A percentile compares a stretch with the other conserved stretches of the same genome.
These are phyloP conservation scores for Nemania diffusa DNA, from an alignment of 2,329 filamentous ascomycete species.

Conservation along the genomic window DNA sequence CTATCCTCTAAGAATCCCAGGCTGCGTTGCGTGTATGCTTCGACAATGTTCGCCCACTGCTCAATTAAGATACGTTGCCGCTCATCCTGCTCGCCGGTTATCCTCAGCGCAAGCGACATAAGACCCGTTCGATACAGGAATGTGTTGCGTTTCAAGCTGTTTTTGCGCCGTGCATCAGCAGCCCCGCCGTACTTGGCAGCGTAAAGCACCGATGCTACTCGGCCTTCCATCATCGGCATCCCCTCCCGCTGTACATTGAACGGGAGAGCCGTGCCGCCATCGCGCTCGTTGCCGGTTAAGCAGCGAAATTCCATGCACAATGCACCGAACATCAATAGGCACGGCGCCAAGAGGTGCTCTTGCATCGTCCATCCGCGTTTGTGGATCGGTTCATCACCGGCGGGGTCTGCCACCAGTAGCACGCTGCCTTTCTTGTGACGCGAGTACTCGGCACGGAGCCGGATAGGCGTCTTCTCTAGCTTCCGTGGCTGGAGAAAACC, in stretches of 20 bases:
- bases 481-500: slow-evolving; percentile 17
- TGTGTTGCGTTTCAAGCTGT: slow-evolving; percentile 12
- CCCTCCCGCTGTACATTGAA: slow-evolving; percentile 9
- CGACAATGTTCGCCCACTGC: slow-evolving; percentile 18
- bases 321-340: slow-evolving; percentile 13
- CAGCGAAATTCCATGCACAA: slow-evolving; percentile 16
- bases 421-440: slow-evolving; percentile 11
- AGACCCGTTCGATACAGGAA: slow-evolving; percentile 12
- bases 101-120: slow-evolving; percentile 11
- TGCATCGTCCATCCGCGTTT: slow-evolving; percentile 17
- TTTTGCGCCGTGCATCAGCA: slow-evolving; percentile 4
- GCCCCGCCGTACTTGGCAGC: slow-evolving; percentile 11
- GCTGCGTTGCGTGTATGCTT: slow-evolving; percentile 11
- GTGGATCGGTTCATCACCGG: slow-evolving; percentile 9
- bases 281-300: slow-evolving; percentile 1
- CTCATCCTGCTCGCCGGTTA: slow-evolving; percentile 4
- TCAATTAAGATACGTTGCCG: slow-evolving; percentile 1
- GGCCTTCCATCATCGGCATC: slow-evolving; percentile 11
- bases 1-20: slow-evolving; percentile 11
- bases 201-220: slow-evolving; percentile 16
- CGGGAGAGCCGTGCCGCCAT: slow-evolving; percentile 5
- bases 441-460: slow-evolving; percentile 13
- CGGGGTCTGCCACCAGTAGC: slow-evolving; percentile 13
- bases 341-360: slow-evolving; percentile 12
- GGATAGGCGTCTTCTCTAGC: slow-evolving; percentile 13